Evolutionary conservation across 169 alveolate genomes (phyloP), one percentile per base, ranked within the genome.

Genomic region (Cryptosporidium canis): DNA sequence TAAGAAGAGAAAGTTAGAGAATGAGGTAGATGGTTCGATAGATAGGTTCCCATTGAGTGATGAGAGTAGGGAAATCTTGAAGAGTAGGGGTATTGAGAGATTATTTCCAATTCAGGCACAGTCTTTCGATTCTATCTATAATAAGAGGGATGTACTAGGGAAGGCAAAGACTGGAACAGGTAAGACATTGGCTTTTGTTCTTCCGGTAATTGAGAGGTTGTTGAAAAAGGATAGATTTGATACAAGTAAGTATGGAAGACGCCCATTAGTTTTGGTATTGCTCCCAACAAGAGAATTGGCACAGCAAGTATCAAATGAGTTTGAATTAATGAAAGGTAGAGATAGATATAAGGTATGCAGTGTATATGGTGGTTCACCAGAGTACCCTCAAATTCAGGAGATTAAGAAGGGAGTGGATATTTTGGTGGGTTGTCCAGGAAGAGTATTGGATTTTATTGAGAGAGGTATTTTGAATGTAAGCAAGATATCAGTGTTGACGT

Each of bases 261-360:
- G 71, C 70, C 90, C 95, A 18, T 70, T 94, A 44, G 98, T 94
- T 29, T 91, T 95, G 67, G 96, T 93, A 33, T 91, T 97, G 66
- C 97, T 97, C 33, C 99, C 98, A 48, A 97, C 99, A 53, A 96
- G 99, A 91, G 99, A 97, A 90, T 85, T 96, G 61, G 96, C 97
- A 47, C 95, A 93, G 35, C 99, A 97, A 90, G 98, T 96, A 66
- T 93, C 96, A 47, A 95, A 92, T 67, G 99, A 96, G 90, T 90
- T 92, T 66, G 93, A 94, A 63, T 83, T 83, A 31, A 77, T 95
- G 65, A 92, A 68, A 85, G 96, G 94, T 63, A 53, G 27, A 39
- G 94, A 94, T 37, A 66, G 87, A 66, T 93, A 72, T 77, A 84
- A 87, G 63, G 92, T 94, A 33, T 90, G 91, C 31, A 91, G 94